Base-by-base conservation (phyloP, 1,139 yeast species). In the Candida sanyaensis region DNA sequence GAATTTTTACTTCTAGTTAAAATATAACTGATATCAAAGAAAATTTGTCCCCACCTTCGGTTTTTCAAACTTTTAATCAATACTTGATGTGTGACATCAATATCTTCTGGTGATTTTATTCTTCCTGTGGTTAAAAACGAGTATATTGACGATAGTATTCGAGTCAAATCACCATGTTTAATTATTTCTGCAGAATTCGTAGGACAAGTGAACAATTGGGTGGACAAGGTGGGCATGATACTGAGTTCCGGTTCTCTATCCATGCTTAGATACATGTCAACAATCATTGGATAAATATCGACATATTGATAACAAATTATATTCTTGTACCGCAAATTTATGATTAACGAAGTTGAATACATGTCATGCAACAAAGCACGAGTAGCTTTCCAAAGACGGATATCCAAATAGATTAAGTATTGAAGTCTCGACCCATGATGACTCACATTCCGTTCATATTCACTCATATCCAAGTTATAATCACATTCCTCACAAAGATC, bases 131-230 rank as follows among this genome's bases (percentile, higher is more conserved):
- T 80, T 48, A 88, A 71, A 61, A 84, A 81, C 9, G 85, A 81
- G 60, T 80, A 82, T 13, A 89, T 78, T 9, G 87, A 77, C 1
- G 92, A 84, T 52, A 88, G 69, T 45, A 89, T 79, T 48, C 86
- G 75, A 12, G 88, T 75, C 28, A 88, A 65, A 51, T 87, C 91
- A 28, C 92, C 93, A 60, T 84, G 89, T 41, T 75, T 69, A 2
- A 86, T 78, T 23, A 90, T 81, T 42, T 83, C 71, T 1, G 92
- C 71, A 1, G 97, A 88, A 54, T 86, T 85, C 0, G 86, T 73
- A 0, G 96, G 93, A 43, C 95, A 86, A 1, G 96, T 90, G 62
- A 91, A 91, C 10, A 92, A 70, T 62, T 93, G 97, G 1, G 96
- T 88, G 0, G 97, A 87, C 21, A 93, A 62, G 7, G 84, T 77